Base-by-base conservation (phyloP, 306 rosid genomes). In the Canavalia ensiformis region DNA sequence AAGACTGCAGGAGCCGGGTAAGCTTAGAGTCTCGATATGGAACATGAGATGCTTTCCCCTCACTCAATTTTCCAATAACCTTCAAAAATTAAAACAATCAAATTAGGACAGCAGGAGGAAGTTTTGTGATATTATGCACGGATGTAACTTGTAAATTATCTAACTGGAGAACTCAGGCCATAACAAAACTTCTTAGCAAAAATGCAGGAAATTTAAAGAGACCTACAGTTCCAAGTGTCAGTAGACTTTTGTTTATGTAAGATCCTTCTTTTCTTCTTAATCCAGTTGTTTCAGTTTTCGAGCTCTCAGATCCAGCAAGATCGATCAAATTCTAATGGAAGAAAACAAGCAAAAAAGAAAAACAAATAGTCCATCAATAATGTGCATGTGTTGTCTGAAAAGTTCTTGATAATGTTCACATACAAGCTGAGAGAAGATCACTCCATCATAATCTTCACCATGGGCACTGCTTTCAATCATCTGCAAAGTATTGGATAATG, bases 271-370 rank as follows among this genome's bases (percentile, higher is more conserved):
- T 96, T 83, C 99, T 90, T 83, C 98, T 88, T 50, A 94, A 82
- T 64, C 99, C 99, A 80, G 98, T 96, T 49, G 99, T 96, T 86
- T 96, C 98, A 9, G 97, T 88, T 88, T 96, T 96, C 3, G 99
- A 96, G 90, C 99, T 96, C 89, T 96, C 99, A 59, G 99, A 96
- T 77, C 99, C 99, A 84, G 99, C 99, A 46, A 96, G 91, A 90
- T 96, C 99, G 11, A 96, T 96, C 88, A 94, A 90, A 83, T 96
- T 96, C 99, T 96, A 81, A 76, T 44, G 29, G 28, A 69, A 74
- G 77, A 75, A 78, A 57, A 55, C 39, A 66, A 50, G 74, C 5
- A 60, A 56, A 83, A 67, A 82, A 0, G 5, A 8, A 2, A 8
- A 50, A 45, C 31, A 44, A 54, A 60, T 79, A 85, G 68, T 10